These are phyloP conservation scores for Suillus fuscotomentosus DNA, from an alignment of 768 basidiomycete species.

Conservation along the genomic window DNA sequence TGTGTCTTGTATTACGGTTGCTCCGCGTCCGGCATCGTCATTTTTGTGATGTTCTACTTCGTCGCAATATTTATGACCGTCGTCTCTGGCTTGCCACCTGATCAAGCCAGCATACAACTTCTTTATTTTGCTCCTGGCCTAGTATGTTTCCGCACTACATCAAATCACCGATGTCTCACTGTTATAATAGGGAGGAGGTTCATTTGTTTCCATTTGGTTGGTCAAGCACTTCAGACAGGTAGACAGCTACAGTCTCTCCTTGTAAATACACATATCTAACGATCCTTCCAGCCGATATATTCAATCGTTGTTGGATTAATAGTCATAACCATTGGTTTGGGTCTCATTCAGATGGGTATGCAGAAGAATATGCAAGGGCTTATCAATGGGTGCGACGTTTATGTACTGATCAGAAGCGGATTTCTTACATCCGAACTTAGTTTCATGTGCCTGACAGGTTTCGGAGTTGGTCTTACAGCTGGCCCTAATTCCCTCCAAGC, in stretches of 20 bases:
- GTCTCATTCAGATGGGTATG: conserved; percentile 43
- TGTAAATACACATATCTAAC: neutral
- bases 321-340: conserved; percentile 39
- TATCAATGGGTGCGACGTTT: conserved; percentile 33
- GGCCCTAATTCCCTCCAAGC: conserved; percentile 43
- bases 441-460: conserved; percentile 45
- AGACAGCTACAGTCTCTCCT: neutral
- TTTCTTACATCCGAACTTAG: conserved; percentile 15
- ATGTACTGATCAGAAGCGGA: neutral
- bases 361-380: conserved; percentile 31
- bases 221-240: conserved; percentile 39
- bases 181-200: conserved; percentile 36
- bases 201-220: conserved; percentile 31
- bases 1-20: conserved; percentile 36
- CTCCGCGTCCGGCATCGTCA: conserved; percentile 45
- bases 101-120: conserved; percentile 44
- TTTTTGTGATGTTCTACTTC: conserved; percentile 55
- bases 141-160: conserved; percentile 24
- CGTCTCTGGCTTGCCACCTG: conserved; percentile 40
- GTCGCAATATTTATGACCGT: conserved; percentile 50
- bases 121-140: conserved; percentile 52
- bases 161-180: neutral
- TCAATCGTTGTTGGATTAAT: conserved; percentile 39
- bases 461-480: conserved; percentile 40
- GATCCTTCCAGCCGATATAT: conserved; percentile 35